Percentiles rank a stretch among this genome's conserved stretches.
Conservation (phyloP, 345 rosid species). For the Rhodamnia rubescens region DNA sequence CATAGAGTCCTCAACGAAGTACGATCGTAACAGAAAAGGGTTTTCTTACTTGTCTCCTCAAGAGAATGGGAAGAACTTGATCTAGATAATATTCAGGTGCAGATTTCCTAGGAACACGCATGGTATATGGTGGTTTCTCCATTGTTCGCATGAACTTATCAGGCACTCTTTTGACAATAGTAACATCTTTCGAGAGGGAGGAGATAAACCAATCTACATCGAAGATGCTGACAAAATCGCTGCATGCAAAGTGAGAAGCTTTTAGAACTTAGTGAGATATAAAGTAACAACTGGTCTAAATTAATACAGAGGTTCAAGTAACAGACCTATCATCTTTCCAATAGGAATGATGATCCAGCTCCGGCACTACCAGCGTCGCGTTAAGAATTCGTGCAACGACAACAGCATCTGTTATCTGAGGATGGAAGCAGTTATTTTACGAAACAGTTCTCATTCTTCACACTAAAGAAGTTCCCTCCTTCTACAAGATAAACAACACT, state of each 20-base stretch:
- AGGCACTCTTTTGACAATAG: constrained; percentile 92
- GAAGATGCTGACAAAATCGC: constrained; percentile 82
- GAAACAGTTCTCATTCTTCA: background rate
- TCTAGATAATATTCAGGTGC: constrained; percentile 86
- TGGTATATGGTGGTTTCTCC: constrained; percentile 96
- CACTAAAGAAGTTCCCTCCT: background rate
- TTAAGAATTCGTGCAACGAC: constrained; percentile 91
- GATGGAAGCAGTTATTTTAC: background rate
- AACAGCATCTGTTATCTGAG: constrained; percentile 95
- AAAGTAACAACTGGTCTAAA: background rate
- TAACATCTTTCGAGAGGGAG: constrained; percentile 79
- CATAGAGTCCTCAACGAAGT: background rate
- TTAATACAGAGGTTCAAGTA: background rate
- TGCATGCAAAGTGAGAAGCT: constrained; percentile 24
- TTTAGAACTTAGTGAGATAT: background rate
- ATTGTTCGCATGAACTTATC: constrained; percentile 81
- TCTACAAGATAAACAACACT: background rate
- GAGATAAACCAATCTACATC: constrained; percentile 92
- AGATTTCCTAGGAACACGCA: constrained; percentile 97
- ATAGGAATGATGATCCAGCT: constrained; percentile 89
- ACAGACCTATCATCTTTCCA: constrained; percentile 95
- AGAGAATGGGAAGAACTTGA: constrained; percentile 86
- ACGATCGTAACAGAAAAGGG: background rate
- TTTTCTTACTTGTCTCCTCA: constrained; percentile 63
- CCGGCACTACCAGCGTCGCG: constrained; percentile 90